Evolutionary conservation across 441 rosid genomes (phyloP).

Genomic region (Manihot esculenta): DNA sequence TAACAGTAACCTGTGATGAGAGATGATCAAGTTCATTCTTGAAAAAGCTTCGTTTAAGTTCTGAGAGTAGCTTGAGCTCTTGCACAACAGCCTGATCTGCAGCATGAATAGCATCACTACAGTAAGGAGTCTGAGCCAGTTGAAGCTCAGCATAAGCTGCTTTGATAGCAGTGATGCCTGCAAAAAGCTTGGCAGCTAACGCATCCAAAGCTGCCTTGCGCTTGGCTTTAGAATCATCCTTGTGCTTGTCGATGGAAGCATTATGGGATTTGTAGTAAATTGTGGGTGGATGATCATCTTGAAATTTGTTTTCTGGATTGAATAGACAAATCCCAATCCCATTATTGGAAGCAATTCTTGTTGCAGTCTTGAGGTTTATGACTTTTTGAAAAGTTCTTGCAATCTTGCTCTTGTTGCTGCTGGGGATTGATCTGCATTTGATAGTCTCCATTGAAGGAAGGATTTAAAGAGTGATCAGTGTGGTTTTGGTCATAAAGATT

Average conservation of each 20-base stretch:
- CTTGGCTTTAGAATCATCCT: slow-evolving; percentile 30
- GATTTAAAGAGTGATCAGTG: neutral
- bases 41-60: slow-evolving; percentile 65
- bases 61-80: slow-evolving; percentile 67
- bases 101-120: slow-evolving; percentile 60
- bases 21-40: slow-evolving; percentile 69
- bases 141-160: slow-evolving; percentile 86
- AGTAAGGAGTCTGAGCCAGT: slow-evolving; percentile 76
- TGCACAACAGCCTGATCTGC: slow-evolving; percentile 66
- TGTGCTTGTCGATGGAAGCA: neutral
- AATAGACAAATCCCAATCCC: slow-evolving; percentile 75
- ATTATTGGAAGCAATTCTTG: slow-evolving; percentile 57
- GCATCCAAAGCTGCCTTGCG: slow-evolving; percentile 63
- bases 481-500: neutral
- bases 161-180: slow-evolving; percentile 69
- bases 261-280: slow-evolving; percentile 12
- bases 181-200: slow-evolving; percentile 64
- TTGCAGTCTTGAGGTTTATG: slow-evolving; percentile 52
- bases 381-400: slow-evolving; percentile 72
- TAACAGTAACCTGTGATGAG: slow-evolving; percentile 51
- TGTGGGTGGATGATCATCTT: slow-evolving; percentile 18
- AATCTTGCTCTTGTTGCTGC: slow-evolving; percentile 54
- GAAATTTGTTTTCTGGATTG: slow-evolving; percentile 42
- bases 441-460: slow-evolving; percentile 47
- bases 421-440: slow-evolving; percentile 50